Percentiles rank a stretch among this genome's conserved stretches.
These are phyloP conservation scores for Torulaspora gathmanii DNA, from an alignment of 805 yeast species.

Conservation along the genomic window DNA sequence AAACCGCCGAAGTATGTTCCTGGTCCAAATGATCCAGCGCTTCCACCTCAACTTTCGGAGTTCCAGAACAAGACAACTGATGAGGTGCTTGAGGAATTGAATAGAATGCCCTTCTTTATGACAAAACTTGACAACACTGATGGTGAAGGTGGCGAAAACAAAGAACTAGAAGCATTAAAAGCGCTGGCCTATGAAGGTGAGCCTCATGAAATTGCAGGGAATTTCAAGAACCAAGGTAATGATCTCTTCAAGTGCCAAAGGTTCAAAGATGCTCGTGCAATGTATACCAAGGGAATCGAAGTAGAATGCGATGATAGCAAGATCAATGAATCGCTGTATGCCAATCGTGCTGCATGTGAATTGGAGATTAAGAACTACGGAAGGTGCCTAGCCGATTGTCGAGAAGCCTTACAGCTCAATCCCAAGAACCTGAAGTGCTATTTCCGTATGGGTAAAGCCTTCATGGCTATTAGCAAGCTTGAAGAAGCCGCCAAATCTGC, in stretches of 20 bases:
- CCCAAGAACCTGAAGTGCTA: constrained; percentile 77
- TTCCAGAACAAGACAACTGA: constrained; percentile 59
- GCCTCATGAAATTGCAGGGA: constrained; percentile 84
- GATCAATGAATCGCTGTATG: constrained; percentile 57
- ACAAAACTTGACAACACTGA: constrained; percentile 73
- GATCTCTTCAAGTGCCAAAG: constrained; percentile 70
- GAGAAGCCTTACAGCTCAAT: constrained; percentile 58
- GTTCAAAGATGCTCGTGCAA: constrained; percentile 70
- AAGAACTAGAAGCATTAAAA: constrained; percentile 77
- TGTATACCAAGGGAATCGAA: constrained; percentile 74
- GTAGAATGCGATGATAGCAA: constrained; percentile 54
- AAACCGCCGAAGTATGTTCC: constrained; percentile 42
- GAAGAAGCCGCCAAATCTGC: constrained; percentile 70
- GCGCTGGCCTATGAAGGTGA: constrained; percentile 94
- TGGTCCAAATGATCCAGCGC: constrained; percentile 57
- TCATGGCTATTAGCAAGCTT: constrained; percentile 55
- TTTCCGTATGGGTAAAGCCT: constrained; percentile 80
- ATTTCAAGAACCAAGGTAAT: constrained; percentile 90
- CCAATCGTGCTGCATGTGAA: constrained; percentile 90
- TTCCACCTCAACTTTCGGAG: constrained; percentile 80
- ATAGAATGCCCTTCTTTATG: constrained; percentile 91
- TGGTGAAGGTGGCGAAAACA: constrained; percentile 70
- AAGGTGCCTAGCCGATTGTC: constrained; percentile 81
- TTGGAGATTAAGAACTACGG: constrained; percentile 80
- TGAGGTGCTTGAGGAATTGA: constrained; percentile 71